Conservation (phyloP, 345 rosid species). For the Brassica juncea region DNA sequence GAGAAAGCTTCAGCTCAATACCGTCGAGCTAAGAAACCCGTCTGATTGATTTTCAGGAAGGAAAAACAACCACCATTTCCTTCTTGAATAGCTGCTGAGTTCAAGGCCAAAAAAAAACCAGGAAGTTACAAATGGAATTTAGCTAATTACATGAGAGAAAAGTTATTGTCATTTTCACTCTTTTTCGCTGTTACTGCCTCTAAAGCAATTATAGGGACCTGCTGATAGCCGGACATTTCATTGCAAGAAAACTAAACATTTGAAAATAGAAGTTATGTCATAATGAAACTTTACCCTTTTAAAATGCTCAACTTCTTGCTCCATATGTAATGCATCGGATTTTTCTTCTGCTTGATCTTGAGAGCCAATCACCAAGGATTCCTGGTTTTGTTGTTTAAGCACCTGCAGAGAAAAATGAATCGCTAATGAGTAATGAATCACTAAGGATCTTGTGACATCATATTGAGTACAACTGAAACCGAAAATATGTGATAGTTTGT, state of each 20-base stretch:
- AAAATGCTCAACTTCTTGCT: constrained; percentile 47
- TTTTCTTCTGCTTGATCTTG: constrained; percentile 30
- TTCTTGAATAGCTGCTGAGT: constrained; percentile 48
- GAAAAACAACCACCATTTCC: constrained; percentile 41
- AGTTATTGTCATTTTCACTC: background rate
- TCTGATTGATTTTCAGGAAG: constrained; percentile 29
- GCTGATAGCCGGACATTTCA: background rate
- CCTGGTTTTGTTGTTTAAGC: constrained; percentile 35
- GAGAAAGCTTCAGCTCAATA: constrained; percentile 3
- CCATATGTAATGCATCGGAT: constrained; percentile 25
- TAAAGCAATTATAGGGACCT: background rate
- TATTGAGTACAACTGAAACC: background rate
- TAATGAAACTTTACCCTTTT: constrained; percentile 42
- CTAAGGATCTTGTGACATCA: background rate
- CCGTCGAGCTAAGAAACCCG: background rate
- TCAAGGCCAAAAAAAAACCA: constrained; percentile 6
- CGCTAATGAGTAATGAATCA: constrained; percentile 35
- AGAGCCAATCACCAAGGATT: constrained; percentile 13
- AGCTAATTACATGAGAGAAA: background rate
- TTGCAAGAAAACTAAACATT: background rate
- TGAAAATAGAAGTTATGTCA: background rate
- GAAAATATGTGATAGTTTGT: background rate
- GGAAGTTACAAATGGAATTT: background rate
- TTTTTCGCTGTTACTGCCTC: constrained; percentile 1
- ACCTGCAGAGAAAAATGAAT: constrained; percentile 40